Conservation (phyloP, 768 basidiomycete genomes). For the Podaxis carcinomalis region DNA sequence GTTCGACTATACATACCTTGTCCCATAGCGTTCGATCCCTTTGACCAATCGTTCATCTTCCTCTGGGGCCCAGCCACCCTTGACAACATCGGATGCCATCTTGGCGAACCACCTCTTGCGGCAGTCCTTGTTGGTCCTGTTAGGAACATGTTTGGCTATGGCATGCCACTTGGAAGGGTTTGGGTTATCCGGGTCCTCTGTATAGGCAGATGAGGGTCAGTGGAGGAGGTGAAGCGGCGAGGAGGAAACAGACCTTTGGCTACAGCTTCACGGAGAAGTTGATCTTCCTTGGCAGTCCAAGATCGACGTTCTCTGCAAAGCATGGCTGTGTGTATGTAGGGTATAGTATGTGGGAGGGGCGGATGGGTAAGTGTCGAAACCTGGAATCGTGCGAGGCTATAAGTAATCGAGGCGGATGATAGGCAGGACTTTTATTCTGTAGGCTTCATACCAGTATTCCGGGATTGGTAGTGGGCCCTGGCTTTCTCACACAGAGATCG, state of each 20-base stretch:
- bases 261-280: conserved; percentile 48
- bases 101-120: conserved; percentile 62
- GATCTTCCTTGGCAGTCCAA: conserved; percentile 50
- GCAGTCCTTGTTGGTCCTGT: conserved; percentile 61
- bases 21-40: conserved; percentile 53
- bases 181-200: conserved; percentile 53
- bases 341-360: conserved; percentile 10
- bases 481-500: conserved; percentile 27
- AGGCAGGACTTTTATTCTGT: conserved; percentile 20
- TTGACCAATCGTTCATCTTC: conserved; percentile 55
- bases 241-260: conserved; percentile 32
- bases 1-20: conserved; percentile 32
- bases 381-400: conserved; percentile 15
- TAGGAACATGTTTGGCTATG: conserved; percentile 58
- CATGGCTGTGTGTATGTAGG: conserved; percentile 20
- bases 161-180: conserved; percentile 62
- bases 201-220: conserved; percentile 14
- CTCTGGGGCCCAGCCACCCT: conserved; percentile 59
- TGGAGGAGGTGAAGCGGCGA: conserved; percentile 7
- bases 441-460: conserved; percentile 15
- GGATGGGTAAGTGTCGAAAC: conserved; percentile 17
- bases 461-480: conserved; percentile 25
- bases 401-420: conserved; percentile 20
- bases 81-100: conserved; percentile 59
- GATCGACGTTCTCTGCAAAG: conserved; percentile 46